Evolutionary conservation across 441 rosid species (phyloP).

Genomic region (Biscutella laevigata): DNA sequence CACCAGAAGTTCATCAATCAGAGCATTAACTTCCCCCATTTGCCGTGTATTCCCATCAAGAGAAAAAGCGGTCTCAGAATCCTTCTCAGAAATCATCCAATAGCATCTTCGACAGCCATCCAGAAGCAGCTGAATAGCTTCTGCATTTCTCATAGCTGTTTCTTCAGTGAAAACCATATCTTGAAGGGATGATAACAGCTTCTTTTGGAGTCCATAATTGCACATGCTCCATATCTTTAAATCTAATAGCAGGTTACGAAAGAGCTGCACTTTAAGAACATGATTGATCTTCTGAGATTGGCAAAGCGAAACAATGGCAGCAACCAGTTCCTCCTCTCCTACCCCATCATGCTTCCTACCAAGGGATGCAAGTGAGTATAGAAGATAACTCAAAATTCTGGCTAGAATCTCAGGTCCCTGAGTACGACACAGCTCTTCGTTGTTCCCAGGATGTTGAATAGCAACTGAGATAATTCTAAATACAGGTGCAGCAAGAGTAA

Average conservation of each 20-base stretch:
- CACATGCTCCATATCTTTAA: conserved; percentile 94
- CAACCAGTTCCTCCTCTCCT: conserved; percentile 94
- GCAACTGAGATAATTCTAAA: conserved; percentile 81
- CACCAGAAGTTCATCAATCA: conserved; percentile 98
- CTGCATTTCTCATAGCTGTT: conserved; percentile 82
- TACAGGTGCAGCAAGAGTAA: conserved; percentile 82
- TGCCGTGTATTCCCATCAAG: conserved; percentile 55
- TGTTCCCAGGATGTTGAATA: conserved; percentile 82
- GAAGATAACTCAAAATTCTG: conserved; percentile 77
- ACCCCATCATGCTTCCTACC: conserved; percentile 62
- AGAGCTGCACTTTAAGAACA: conserved; percentile 92
- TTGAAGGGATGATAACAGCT: conserved; percentile 88
- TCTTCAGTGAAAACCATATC: conserved; percentile 99
- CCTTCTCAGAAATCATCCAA: conserved; percentile 83
- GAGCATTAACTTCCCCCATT: conserved; percentile 91
- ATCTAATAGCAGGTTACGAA: conserved; percentile 79
- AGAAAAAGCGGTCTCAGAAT: conserved; percentile 64
- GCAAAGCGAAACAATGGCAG: conserved; percentile 83
- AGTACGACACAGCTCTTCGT: conserved; percentile 71
- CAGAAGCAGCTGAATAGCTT: conserved; percentile 98
- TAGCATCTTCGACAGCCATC: conserved; percentile 99
- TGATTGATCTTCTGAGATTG: conserved; percentile 83
- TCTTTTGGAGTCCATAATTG: conserved; percentile 96
- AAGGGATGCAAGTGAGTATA: conserved; percentile 68
- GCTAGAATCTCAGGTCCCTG: conserved; percentile 92